Percentiles rank a stretch among this genome's conserved stretches.
phyloP scores from a whole-genome alignment of 2,329 filamentous ascomycete species.

The Pestalotiopsis sp. region DNA sequence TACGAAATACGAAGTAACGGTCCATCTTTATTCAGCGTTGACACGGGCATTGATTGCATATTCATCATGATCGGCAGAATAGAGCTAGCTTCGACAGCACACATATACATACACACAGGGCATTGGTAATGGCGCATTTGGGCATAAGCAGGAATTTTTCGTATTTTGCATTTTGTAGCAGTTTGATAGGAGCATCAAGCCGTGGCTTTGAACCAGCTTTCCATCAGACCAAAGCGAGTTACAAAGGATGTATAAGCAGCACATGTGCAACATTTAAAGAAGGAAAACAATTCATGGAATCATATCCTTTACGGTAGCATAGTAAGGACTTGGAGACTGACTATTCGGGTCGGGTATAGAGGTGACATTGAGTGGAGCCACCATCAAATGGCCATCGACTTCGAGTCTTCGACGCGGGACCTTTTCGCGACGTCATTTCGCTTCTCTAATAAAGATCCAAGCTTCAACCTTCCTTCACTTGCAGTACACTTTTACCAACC shows the following conservation, averaged over 20 bases:
- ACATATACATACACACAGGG: background rate
- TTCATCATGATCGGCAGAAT: background rate
- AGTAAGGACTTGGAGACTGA: too few relatives aligned
- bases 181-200: background rate
- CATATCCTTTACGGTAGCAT: too few relatives aligned
- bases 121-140: background rate
- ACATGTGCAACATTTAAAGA: too few relatives aligned
- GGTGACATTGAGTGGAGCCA: too few relatives aligned
- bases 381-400: too few relatives aligned
- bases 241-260: background rate
- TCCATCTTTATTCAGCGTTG: background rate
- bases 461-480: background rate
- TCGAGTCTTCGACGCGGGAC: background rate
- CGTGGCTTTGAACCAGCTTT: background rate
- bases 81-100: background rate
- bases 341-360: too few relatives aligned
- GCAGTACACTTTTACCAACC: background rate
- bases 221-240: background rate
- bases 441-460: background rate
- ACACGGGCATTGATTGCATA: background rate
- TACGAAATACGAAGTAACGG: background rate
- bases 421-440: constrained; percentile 2
- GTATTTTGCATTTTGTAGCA: background rate
- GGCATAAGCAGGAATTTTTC: background rate
- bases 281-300: too few relatives aligned